phyloP scores from a whole-genome alignment of 2,329 filamentous ascomycete species.

The Monilinia aucupariae region DNA sequence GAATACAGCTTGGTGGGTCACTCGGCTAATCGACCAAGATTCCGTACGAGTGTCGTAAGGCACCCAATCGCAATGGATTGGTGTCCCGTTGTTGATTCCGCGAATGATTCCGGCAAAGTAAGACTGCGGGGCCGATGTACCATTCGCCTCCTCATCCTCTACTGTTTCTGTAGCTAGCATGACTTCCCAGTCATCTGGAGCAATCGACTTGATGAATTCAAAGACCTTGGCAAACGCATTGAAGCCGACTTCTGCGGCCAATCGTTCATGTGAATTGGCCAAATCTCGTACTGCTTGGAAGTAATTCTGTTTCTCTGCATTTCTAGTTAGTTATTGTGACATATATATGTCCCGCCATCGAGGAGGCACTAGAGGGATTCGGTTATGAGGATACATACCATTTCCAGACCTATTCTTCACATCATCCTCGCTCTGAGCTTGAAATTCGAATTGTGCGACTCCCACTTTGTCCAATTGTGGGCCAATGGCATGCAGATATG shows the following conservation, averaged over 20 bases:
- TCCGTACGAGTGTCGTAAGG: slow-evolving; percentile 20
- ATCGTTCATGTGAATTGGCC: neutral
- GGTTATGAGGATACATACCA: neutral
- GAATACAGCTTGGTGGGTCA: slow-evolving; percentile 11
- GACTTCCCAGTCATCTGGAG: slow-evolving; percentile 6
- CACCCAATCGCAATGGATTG: slow-evolving; percentile 29
- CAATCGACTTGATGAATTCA: slow-evolving; percentile 7
- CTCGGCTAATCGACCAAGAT: slow-evolving; percentile 14
- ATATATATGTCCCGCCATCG: neutral
- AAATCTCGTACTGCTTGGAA: slow-evolving; percentile 2
- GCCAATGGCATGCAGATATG: slow-evolving; percentile 12
- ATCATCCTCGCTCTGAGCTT: slow-evolving; percentile 10
- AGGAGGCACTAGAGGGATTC: neutral
- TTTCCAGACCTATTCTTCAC: slow-evolving; percentile 11
- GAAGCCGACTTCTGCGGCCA: neutral
- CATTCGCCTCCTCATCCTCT: neutral
- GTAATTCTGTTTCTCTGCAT: slow-evolving; percentile 7
- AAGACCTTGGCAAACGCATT: slow-evolving; percentile 10
- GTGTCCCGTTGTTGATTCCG: slow-evolving; percentile 36
- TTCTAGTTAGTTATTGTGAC: neutral
- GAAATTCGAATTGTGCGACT: slow-evolving; percentile 12
- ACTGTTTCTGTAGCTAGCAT: slow-evolving; percentile 7
- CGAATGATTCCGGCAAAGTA: slow-evolving; percentile 39
- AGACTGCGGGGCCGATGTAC: neutral
- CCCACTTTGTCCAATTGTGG: slow-evolving; percentile 9